Evolutionary conservation across 108 stramenopile genomes (phyloP).

Genomic region (Cyclotella sp.): DNA sequence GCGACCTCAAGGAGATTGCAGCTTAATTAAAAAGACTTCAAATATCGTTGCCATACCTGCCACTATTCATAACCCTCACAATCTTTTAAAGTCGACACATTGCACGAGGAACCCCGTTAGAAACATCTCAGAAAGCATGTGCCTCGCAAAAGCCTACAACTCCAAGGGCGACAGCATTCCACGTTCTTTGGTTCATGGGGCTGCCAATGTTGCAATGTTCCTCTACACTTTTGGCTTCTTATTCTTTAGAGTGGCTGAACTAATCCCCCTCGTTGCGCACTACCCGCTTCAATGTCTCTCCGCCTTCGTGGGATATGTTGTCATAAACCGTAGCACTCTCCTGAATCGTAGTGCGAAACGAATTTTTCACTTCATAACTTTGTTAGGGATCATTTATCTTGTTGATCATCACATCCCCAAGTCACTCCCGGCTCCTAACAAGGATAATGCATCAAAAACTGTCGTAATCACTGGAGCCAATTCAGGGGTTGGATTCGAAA

Average conservation of each 20-base stretch:
- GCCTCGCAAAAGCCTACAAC: neutral
- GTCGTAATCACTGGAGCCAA: slow-evolving; percentile 86
- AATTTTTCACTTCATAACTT: slow-evolving; percentile 13
- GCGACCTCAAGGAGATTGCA: too few relatives aligned
- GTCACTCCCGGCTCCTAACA: slow-evolving; percentile 18
- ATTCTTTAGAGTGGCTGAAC: slow-evolving; percentile 37
- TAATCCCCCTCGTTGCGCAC: neutral
- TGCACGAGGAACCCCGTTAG: too few relatives aligned
- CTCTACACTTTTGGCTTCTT: slow-evolving; percentile 27
- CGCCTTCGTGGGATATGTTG: slow-evolving; percentile 24
- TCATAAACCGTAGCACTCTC: neutral
- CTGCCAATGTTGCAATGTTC: slow-evolving; percentile 5
- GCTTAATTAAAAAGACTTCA: too few relatives aligned
- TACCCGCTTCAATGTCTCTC: slow-evolving; percentile 18
- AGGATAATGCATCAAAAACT: slow-evolving; percentile 26
- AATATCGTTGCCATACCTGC: too few relatives aligned
- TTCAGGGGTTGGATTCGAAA: slow-evolving; percentile 81
- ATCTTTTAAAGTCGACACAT: too few relatives aligned
- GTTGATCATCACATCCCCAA: slow-evolving; percentile 33
- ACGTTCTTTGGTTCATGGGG: neutral
- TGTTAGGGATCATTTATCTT: slow-evolving; percentile 21
- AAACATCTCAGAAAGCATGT: too few relatives aligned
- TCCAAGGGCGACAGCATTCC: neutral
- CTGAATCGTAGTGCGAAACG: slow-evolving; percentile 10
- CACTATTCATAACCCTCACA: too few relatives aligned